phyloP scores from a whole-genome alignment of 148 eudicot genomes.

The Cornus florida region DNA sequence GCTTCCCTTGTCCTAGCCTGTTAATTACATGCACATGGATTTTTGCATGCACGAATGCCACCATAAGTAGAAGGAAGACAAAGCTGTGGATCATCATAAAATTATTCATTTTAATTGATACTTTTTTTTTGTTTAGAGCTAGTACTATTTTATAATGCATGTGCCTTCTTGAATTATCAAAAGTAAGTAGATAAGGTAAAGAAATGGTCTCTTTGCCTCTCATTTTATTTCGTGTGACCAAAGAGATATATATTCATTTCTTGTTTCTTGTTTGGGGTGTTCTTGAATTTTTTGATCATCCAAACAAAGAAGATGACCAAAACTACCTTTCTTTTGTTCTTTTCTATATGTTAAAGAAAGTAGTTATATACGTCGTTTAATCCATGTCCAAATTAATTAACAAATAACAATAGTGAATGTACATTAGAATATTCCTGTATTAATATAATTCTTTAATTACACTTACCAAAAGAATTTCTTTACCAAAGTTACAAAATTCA shows the following conservation, averaged over 20 bases:
- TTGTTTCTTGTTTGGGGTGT: neutral
- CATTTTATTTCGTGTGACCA: conserved; percentile 5
- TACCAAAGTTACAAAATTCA: no score
- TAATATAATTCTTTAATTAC: no score
- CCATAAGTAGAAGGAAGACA: neutral
- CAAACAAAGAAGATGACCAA: conserved; percentile 9
- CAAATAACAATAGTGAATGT: no score
- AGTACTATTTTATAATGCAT: no score
- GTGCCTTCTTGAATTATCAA: neutral
- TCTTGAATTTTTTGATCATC: neutral
- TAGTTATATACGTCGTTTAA: no score
- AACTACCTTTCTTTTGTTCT: conserved; percentile 8
- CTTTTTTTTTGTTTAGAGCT: no score
- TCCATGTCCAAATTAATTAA: no score
- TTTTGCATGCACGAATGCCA: neutral
- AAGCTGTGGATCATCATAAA: neutral
- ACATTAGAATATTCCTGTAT: no score
- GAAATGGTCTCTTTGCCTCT: conserved; percentile 1
- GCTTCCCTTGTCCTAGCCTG: conserved; percentile 9
- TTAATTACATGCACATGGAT: conserved; percentile 20
- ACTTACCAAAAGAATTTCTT: no score
- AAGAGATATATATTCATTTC: neutral
- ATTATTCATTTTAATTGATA: neutral
- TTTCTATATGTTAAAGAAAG: no score
- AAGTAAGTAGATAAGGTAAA: neutral